Evolutionary conservation across 352 stramenopile species (phyloP), one percentile per base, ranked within the genome.

Genomic region (Pythium biforme): DNA sequence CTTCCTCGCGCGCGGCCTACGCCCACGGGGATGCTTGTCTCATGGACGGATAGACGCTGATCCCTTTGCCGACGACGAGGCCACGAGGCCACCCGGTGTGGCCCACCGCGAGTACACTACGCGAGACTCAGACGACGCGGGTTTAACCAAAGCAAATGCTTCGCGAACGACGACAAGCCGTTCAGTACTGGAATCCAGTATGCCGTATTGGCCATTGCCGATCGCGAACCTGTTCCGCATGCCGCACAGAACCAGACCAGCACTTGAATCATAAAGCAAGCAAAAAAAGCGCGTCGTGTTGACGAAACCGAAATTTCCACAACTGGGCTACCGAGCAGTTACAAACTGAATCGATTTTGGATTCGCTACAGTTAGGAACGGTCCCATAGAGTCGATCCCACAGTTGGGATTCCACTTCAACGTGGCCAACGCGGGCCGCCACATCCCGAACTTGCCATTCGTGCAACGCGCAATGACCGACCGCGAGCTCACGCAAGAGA

Each of bases 371-470:
- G 48, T 54, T 54, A 54, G 11, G 23, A 62, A 37, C 29, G 19
- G 26, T 51, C 39, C 3, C n/a, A 23, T 5, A 19, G 25, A 41
- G 27, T 26, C 9, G 26, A 65, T 58, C 37, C 39, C 22, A 39
- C 58, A 58, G 58, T 65, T 65, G 49, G 33, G 17, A n/a, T 11
- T 37, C 31, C 41, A 64, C 57, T 64, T 64, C 57, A 64, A 64
- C 57, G 6, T 58, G 34, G n/a, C n/a, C n/a, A n/a, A n/a, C n/a
- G n/a, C n/a, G n/a, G n/a, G n/a, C n/a, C n/a, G n/a, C n/a, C n/a
- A n/a, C n/a, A n/a, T n/a, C n/a, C n/a, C n/a, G n/a, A n/a, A n/a
- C n/a, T n/a, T n/a, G n/a, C n/a, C n/a, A n/a, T n/a, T n/a, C n/a
- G n/a, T n/a, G n/a, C n/a, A n/a, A n/a, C n/a, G n/a, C 2, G 55